Base-by-base conservation (phyloP, 192 early-diverging fungal species). In the Obelidium mucronatum region DNA sequence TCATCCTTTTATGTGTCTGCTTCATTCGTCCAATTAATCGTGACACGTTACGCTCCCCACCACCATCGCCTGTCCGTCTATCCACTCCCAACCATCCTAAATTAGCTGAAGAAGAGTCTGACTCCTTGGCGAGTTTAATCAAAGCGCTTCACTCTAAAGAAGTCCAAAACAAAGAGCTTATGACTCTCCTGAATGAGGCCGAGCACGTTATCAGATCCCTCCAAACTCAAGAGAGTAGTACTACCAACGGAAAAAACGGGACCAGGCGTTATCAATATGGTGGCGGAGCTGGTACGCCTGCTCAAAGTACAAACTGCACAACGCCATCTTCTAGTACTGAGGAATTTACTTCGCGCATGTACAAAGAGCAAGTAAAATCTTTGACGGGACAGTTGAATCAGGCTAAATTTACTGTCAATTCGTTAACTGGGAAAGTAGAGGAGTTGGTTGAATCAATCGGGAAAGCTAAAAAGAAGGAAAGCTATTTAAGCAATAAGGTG, bases 11-110 rank as follows among this genome's bases (percentile, higher is more conserved):
- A 1, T 35, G 37, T 40, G 44, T 51, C 28, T 48, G n/a, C 42
- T 70, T 48, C 19, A 51, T 70, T 31, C 58, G 58, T 24, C 58
- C 58, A 2, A 60, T 60, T 60, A 28, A 60, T 31, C 15, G 26
- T 24, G 15, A 17, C 2, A 60, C 58, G 15, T 28, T 24, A 15
- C 15, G 15, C 13, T 28, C 26, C 19, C 52, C 19, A 53, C 52
- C n/a, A n/a, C n/a, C n/a, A n/a, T n/a, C n/a, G n/a, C n/a, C n/a
- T n/a, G n/a, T n/a, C n/a, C n/a, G n/a, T n/a, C 26, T 33, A 24
- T 17, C 2, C 58, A 24, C 26, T 11, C 15, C 58, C 15, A 17
- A 60, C 26, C 58, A 24, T 24, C 58, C 58, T 11, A 15, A 17
- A 3, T 24, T 15, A 15, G 58, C 13, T 2, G 26, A 60, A 60